phyloP scores from a whole-genome alignment of 768 basidiomycete genomes.

The Podaxis carcinomalis region DNA sequence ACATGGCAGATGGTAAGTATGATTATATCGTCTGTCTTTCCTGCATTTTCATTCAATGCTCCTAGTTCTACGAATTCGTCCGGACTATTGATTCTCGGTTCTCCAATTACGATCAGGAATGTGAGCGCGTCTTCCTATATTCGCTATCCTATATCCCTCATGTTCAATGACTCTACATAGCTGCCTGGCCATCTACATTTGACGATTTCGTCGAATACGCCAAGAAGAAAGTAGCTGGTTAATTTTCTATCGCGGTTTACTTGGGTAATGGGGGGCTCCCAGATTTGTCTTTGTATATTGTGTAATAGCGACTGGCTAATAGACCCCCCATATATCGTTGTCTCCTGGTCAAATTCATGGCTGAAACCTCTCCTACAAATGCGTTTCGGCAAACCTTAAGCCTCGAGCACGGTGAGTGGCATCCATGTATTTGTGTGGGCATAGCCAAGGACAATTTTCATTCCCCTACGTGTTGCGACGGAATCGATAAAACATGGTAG shows the following conservation, averaged over 20 bases:
- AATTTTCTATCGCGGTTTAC: neutral
- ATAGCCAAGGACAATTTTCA: neutral
- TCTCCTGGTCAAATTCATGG: neutral
- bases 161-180: constrained; percentile 28
- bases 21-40: neutral
- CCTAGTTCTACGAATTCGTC: constrained; percentile 75
- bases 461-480: neutral
- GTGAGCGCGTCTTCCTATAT: constrained; percentile 30
- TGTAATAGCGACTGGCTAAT: constrained; percentile 5
- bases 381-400: neutral
- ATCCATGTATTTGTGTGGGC: neutral
- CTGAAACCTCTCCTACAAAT: neutral
- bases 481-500: neutral
- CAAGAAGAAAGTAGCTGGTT: constrained; percentile 30
- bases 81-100: constrained; percentile 72
- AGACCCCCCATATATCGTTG: neutral
- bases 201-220: constrained; percentile 80
- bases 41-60: neutral
- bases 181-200: constrained; percentile 84
- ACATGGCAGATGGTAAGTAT: constrained; percentile 79
- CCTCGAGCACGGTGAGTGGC: neutral
- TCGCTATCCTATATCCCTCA: constrained; percentile 7
- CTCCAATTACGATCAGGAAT: constrained; percentile 70
- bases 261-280: neutral
- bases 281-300: neutral